Conservation (phyloP, 1,284 basidiomycete genomes). For the Anthracocystis setariae region DNA sequence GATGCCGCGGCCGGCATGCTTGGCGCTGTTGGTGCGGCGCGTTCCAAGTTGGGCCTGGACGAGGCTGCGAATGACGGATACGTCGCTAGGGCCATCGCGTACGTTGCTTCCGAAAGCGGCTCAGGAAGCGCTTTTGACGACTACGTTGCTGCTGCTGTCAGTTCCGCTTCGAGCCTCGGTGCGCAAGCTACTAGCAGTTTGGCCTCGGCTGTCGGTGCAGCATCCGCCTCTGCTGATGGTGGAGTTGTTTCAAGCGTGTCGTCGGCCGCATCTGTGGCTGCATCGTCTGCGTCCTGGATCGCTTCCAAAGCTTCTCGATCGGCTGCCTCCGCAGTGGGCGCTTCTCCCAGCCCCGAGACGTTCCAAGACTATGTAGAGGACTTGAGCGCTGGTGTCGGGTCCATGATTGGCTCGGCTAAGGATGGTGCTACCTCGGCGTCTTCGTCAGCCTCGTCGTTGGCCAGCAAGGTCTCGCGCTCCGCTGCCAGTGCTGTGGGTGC, state of each 20-base stretch:
- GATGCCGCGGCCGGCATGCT: slow-evolving; percentile 51
- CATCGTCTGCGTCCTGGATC: slow-evolving; percentile 18
- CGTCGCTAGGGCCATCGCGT: slow-evolving; percentile 40
- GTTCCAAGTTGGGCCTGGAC: slow-evolving; percentile 38
- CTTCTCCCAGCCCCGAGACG: slow-evolving; percentile 29
- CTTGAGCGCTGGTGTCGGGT: neutral
- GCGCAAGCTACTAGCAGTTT: slow-evolving; percentile 26
- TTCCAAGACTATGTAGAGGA: slow-evolving; percentile 13
- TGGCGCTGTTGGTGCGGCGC: slow-evolving; percentile 41
- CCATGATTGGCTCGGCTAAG: neutral
- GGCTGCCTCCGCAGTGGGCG: slow-evolving; percentile 37
- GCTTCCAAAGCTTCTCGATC: slow-evolving; percentile 19
- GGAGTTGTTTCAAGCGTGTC: slow-evolving; percentile 18
- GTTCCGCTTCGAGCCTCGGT: slow-evolving; percentile 21
- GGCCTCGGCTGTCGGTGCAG: slow-evolving; percentile 22
- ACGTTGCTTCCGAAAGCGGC: slow-evolving; percentile 21
- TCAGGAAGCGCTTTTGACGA: slow-evolving; percentile 42
- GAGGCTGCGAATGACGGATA: slow-evolving; percentile 26
- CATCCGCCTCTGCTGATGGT: slow-evolving; percentile 11
- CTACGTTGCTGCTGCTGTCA: slow-evolving; percentile 20
- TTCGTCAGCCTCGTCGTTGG: neutral
- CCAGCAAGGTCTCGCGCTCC: slow-evolving; percentile 3
- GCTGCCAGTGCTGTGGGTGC: slow-evolving; percentile 10
- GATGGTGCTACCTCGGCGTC: neutral
- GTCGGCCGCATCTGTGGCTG: slow-evolving; percentile 16